Evolutionary conservation across 495 filamentous ascomycete species (phyloP).

Genomic region (Darksidea phi): DNA sequence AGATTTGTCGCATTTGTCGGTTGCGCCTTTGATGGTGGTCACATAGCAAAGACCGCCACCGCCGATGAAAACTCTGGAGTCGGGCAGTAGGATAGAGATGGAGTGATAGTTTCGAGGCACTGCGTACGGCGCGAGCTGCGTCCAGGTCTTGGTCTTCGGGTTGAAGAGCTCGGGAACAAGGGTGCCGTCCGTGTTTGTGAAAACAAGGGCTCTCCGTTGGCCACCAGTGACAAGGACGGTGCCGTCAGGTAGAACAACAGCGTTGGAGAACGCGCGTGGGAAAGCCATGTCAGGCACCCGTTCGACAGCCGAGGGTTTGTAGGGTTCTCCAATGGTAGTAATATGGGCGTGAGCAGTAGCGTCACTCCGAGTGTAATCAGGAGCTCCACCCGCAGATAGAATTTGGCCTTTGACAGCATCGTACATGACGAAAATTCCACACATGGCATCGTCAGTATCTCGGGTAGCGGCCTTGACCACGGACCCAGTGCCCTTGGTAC

Average conservation of each 20-base stretch:
- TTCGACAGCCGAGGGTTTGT: conserved; percentile 35
- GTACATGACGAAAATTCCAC: conserved; percentile 56
- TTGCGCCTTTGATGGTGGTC: no score
- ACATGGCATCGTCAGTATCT: conserved; percentile 53
- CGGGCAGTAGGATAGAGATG: conserved; percentile 55
- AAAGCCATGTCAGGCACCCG: conserved; percentile 48
- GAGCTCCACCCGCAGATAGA: conserved; percentile 52
- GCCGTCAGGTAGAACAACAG: conserved; percentile 58
- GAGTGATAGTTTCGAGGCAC: conserved; percentile 59
- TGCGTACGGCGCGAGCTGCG: conserved; percentile 44
- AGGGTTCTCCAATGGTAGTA: conserved; percentile 49
- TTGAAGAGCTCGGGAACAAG: conserved; percentile 54
- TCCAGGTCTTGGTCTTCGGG: conserved; percentile 47
- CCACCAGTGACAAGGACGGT: conserved; percentile 58
- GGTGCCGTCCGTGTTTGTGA: conserved; percentile 50
- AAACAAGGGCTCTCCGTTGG: conserved; percentile 48
- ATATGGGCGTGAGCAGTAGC: conserved; percentile 50
- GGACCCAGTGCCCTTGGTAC: conserved; percentile 46
- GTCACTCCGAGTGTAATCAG: conserved; percentile 46
- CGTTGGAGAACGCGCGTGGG: conserved; percentile 53
- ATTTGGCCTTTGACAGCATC: conserved; percentile 58
- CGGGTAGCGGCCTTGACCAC: conserved; percentile 42
- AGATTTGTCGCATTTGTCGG: no score
- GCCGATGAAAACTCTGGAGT: conserved; percentile 55
- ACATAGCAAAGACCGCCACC: conserved; percentile 62